Evolutionary conservation across 805 yeast species (phyloP).

Genomic region (Cyberlindnera bimundalis): DNA sequence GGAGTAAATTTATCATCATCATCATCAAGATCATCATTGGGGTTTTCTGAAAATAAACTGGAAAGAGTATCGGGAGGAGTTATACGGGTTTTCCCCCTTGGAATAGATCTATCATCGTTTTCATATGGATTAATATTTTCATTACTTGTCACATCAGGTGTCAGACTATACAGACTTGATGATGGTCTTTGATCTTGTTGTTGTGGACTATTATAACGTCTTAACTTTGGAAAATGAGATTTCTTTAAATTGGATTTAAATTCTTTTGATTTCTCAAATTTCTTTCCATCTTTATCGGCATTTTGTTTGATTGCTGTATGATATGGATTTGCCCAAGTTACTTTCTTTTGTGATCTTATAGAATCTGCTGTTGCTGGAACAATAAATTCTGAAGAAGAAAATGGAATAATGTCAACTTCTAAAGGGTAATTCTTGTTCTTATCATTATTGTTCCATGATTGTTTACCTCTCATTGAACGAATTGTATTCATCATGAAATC

Average conservation of each 20-base stretch:
- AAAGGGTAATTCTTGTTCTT: no score
- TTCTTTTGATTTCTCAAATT: not conserved
- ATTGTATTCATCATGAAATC: conserved; percentile 7
- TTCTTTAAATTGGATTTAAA: conserved; percentile 8
- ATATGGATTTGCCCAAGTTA: conserved; percentile 5
- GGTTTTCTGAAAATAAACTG: conserved; percentile 6
- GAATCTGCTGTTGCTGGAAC: conserved; percentile 10
- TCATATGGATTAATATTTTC: no score
- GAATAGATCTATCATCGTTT: no score
- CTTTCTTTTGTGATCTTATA: conserved; percentile 4
- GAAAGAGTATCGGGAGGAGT: conserved; percentile 3
- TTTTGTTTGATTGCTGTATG: no score
- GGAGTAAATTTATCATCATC: conserved; percentile 1
- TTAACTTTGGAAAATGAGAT: not conserved
- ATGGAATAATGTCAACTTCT: no score
- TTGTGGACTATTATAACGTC: not conserved
- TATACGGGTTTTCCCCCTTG: no score
- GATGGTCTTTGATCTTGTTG: conserved; percentile 11
- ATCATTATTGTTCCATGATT: no score
- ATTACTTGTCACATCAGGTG: conserved; percentile 21
- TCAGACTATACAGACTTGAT: conserved; percentile 26
- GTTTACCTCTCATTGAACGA: conserved; percentile 7
- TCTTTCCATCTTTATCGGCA: not conserved
- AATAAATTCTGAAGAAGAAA: no score
- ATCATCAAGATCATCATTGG: not conserved